A percentile compares a stretch with the other conserved stretches of the same genome.
phyloP scores from a whole-genome alignment of 139 green algal genomes.

The Coelastrella sp. region DNA sequence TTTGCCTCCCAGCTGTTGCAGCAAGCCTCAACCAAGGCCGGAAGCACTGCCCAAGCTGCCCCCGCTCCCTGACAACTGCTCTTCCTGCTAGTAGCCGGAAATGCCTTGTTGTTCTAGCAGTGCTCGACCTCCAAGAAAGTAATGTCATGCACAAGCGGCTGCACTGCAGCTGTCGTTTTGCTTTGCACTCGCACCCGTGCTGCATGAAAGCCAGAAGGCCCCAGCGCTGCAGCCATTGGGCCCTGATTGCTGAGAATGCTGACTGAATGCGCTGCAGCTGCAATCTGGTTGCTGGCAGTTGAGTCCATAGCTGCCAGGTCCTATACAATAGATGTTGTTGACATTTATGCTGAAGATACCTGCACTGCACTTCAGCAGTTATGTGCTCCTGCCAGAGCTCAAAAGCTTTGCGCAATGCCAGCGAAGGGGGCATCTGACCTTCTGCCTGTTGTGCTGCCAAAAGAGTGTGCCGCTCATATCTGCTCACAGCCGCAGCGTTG shows the following conservation, averaged over 20 bases:
- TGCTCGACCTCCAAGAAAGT: conserved; percentile 12
- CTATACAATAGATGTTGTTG: neutral
- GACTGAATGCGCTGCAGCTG: neutral
- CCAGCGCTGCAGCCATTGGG: conserved; percentile 8
- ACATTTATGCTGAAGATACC: neutral
- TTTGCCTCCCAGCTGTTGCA: neutral
- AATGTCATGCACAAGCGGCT: neutral
- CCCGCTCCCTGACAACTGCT: too few species aligned
- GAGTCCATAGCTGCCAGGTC: neutral
- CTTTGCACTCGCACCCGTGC: conserved; percentile 42
- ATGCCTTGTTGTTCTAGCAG: too few species aligned
- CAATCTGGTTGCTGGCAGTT: neutral
- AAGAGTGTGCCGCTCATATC: neutral
- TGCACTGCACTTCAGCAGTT: neutral
- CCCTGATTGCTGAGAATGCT: neutral
- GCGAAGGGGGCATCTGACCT: neutral
- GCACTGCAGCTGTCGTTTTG: neutral
- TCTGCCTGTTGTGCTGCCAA: neutral
- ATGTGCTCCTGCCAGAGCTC: neutral
- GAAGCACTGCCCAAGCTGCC: too few species aligned
- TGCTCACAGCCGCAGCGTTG: neutral
- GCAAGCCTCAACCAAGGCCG: too few species aligned
- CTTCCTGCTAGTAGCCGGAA: too few species aligned
- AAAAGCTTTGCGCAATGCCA: neutral
- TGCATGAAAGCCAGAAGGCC: conserved; percentile 49